phyloP scores from a whole-genome alignment of 805 yeast species.

The Ogataea paradorogensis region DNA sequence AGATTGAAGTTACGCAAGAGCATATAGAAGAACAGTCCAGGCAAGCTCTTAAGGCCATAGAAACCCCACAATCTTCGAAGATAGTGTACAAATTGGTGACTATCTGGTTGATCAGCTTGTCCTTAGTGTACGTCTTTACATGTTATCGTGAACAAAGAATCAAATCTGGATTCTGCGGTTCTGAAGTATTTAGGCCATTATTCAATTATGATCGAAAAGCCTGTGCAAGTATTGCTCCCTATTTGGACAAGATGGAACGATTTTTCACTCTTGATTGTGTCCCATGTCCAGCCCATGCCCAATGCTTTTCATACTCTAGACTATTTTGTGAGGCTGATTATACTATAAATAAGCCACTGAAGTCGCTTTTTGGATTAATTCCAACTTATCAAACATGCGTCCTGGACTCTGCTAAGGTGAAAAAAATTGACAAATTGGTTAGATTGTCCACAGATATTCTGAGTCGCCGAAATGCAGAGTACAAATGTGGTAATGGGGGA shows the following conservation, averaged over 20 bases:
- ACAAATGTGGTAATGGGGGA: slow-evolving; percentile 34
- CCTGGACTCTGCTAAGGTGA: slow-evolving; percentile 73
- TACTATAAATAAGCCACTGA: slow-evolving; percentile 49
- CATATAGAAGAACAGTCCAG: slow-evolving; percentile 9
- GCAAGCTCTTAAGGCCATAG: slow-evolving; percentile 8
- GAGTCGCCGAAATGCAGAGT: slow-evolving; percentile 67
- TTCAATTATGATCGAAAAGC: slow-evolving; percentile 14
- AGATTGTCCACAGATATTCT: slow-evolving; percentile 63
- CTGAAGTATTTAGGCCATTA: slow-evolving; percentile 45
- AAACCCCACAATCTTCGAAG: slow-evolving; percentile 4
- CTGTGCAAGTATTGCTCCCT: slow-evolving; percentile 17
- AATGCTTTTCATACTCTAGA: slow-evolving; percentile 62
- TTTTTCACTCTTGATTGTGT: slow-evolving; percentile 63
- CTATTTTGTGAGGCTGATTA: slow-evolving; percentile 74
- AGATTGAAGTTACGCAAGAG: slow-evolving; percentile 8
- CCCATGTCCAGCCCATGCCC: slow-evolving; percentile 79
- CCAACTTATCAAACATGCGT: slow-evolving; percentile 68
- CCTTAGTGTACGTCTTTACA: slow-evolving; percentile 13
- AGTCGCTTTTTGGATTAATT: slow-evolving; percentile 52
- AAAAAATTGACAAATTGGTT: slow-evolving; percentile 63
- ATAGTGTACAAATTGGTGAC: slow-evolving; percentile 10
- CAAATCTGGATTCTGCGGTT: slow-evolving; percentile 74
- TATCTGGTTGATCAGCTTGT: slow-evolving; percentile 16
- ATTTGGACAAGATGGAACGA: slow-evolving; percentile 40
- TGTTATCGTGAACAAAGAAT: slow-evolving; percentile 53